A percentile compares a stretch with the other conserved stretches of the same genome.
These are phyloP conservation scores for Dendrocalamus latiflorus DNA, from an alignment of 202 grass and related monocot genomes.

Conservation along the genomic window DNA sequence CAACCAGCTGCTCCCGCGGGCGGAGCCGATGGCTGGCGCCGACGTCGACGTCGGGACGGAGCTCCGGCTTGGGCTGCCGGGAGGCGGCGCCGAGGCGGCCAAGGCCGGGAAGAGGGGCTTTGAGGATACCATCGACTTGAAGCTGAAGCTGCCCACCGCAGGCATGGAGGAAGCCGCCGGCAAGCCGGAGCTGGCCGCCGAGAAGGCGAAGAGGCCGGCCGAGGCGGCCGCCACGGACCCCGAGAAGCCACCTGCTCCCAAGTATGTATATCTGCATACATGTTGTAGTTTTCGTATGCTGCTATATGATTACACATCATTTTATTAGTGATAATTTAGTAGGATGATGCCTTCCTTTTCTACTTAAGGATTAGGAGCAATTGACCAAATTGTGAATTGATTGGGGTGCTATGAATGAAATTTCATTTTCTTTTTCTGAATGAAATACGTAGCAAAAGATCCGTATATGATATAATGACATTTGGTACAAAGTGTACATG, in stretches of 20 bases:
- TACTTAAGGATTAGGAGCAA: neutral
- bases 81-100: constrained; percentile 54
- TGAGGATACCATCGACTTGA: constrained; percentile 83
- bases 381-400: neutral
- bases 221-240: constrained; percentile 37
- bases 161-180: constrained; percentile 50
- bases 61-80: constrained; percentile 81
- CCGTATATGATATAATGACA: neutral
- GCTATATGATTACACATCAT: neutral
- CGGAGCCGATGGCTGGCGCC: constrained; percentile 52
- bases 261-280: constrained; percentile 38
- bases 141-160: constrained; percentile 69
- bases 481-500: constrained; percentile 15
- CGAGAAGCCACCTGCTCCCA: constrained; percentile 76
- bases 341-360: too few relatives aligned
- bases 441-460: neutral
- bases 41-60: constrained; percentile 74
- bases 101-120: constrained; percentile 72
- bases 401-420: neutral
- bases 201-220: constrained; percentile 44
- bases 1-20: too few relatives aligned
- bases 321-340: too few relatives aligned
- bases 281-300: too few relatives aligned
- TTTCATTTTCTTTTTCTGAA: neutral
- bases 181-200: constrained; percentile 34